These are phyloP conservation scores for Piromyces sp. DNA, from an alignment of 192 early-diverging fungal species.

Conservation along the genomic window DNA sequence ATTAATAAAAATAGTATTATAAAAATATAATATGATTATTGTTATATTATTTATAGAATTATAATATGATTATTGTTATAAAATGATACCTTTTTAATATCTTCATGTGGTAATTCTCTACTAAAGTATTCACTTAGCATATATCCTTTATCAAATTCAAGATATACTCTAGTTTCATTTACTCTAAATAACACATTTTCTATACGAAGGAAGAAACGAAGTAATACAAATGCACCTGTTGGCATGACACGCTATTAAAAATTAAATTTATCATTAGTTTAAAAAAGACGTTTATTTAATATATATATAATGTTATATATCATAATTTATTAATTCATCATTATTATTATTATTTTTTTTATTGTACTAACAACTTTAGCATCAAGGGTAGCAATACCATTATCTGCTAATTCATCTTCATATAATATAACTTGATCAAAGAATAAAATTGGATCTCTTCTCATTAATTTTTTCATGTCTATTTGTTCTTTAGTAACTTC, in stretches of 20 bases:
- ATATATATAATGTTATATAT: too few species aligned
- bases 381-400: slow-evolving; percentile 64
- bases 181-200: slow-evolving; percentile 83
- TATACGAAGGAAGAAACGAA: slow-evolving; percentile 78
- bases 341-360: too few species aligned
- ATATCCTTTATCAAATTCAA: slow-evolving; percentile 52
- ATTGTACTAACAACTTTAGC: slow-evolving; percentile 53
- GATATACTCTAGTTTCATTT: slow-evolving; percentile 79
- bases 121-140: slow-evolving; percentile 55
- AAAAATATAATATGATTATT: too few species aligned
- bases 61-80: too few species aligned
- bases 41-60: too few species aligned
- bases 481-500: slow-evolving; percentile 26
- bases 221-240: slow-evolving; percentile 67
- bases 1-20: too few species aligned
- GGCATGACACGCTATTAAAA: slow-evolving; percentile 75
- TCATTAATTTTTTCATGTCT: slow-evolving; percentile 56
- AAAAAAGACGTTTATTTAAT: too few species aligned
- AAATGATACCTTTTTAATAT: slow-evolving; percentile 30
- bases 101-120: slow-evolving; percentile 41
- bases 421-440: slow-evolving; percentile 88
- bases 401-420: slow-evolving; percentile 94
- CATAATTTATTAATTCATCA: too few species aligned
- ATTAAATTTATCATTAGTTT: not conserved
- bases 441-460: slow-evolving; percentile 73